Conservation (phyloP, 345 rosid species). For the Triadica sebifera region DNA sequence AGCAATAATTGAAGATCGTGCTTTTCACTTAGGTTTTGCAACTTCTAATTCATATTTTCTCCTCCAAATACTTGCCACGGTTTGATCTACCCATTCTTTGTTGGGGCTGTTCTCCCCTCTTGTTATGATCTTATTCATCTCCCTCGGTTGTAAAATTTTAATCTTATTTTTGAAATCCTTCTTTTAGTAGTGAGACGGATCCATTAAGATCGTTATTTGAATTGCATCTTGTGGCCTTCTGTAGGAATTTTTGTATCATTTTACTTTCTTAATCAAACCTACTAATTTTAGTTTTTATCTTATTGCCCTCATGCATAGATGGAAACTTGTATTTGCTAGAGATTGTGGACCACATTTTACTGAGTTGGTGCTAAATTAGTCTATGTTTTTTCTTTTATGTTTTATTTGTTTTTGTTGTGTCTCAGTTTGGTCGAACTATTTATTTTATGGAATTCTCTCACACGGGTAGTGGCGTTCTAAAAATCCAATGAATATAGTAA, state of each 20-base stretch:
- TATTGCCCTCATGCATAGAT: not conserved
- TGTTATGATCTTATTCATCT: not conserved
- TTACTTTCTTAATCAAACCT: not conserved
- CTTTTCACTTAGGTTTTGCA: not conserved
- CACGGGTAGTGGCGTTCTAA: not conserved
- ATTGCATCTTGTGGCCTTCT: not conserved
- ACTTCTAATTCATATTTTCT: not conserved
- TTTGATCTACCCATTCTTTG: not conserved
- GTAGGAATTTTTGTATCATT: not conserved
- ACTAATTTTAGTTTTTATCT: not conserved
- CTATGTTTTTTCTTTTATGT: not conserved
- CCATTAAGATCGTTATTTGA: not conserved
- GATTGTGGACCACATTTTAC: not conserved
- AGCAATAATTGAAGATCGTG: no score
- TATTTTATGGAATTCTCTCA: not conserved
- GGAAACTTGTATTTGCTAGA: not conserved
- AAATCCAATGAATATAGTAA: not conserved
- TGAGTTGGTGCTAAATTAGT: not conserved
- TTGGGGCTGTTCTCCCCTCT: no score
- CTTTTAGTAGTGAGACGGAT: not conserved
- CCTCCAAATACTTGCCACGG: not conserved
- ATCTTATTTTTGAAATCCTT: not conserved
- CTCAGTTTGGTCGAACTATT: not conserved
- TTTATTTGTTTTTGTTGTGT: not conserved
- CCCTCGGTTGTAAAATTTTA: not conserved